These are phyloP conservation scores for Globisporangium megalacanthum DNA, from an alignment of 352 stramenopile genomes.

Conservation along the genomic window DNA sequence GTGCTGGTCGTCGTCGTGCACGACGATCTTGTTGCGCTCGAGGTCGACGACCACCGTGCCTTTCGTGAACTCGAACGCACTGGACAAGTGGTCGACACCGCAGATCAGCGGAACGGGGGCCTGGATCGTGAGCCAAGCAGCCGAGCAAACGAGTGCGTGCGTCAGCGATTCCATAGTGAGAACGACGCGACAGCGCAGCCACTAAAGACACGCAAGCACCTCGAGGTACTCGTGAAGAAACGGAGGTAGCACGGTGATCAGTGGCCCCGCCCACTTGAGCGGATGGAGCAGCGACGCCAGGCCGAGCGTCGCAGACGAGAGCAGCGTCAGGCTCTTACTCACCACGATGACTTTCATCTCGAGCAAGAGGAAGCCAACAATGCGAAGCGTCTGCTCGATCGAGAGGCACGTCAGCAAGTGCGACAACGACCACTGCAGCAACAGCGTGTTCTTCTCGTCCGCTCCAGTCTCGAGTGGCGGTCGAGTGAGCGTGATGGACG, in stretches of 20 bases:
- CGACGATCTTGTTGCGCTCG: slow-evolving; percentile 19
- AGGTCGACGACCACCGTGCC: slow-evolving; percentile 34
- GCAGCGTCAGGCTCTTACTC: slow-evolving; percentile 32
- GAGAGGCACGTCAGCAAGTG: slow-evolving; percentile 26
- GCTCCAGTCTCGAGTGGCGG: slow-evolving; percentile 24
- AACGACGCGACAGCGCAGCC: not conserved
- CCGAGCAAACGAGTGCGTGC: not conserved
- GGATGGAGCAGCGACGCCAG: slow-evolving; percentile 39
- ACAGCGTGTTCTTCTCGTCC: slow-evolving; percentile 30
- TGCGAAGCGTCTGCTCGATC: slow-evolving; percentile 35
- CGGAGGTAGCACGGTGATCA: slow-evolving; percentile 43
- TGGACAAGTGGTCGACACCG: slow-evolving; percentile 34
- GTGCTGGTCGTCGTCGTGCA: slow-evolving; percentile 30
- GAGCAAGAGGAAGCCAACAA: slow-evolving; percentile 33
- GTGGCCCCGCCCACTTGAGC: slow-evolving; percentile 39
- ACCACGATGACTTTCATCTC: slow-evolving; percentile 56
- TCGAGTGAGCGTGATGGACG: slow-evolving; percentile 20
- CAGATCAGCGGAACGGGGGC: slow-evolving; percentile 49
- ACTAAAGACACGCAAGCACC: slow-evolving; percentile 13
- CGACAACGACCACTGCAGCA: slow-evolving; percentile 46
- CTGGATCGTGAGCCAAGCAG: slow-evolving; percentile 9
- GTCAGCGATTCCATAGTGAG: not conserved
- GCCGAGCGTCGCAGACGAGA: slow-evolving; percentile 37
- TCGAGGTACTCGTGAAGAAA: slow-evolving; percentile 55
- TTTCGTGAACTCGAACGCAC: slow-evolving; percentile 27